Conservation (phyloP, 2,329 filamentous ascomycete genomes). For the Ilyonectria destructans region DNA sequence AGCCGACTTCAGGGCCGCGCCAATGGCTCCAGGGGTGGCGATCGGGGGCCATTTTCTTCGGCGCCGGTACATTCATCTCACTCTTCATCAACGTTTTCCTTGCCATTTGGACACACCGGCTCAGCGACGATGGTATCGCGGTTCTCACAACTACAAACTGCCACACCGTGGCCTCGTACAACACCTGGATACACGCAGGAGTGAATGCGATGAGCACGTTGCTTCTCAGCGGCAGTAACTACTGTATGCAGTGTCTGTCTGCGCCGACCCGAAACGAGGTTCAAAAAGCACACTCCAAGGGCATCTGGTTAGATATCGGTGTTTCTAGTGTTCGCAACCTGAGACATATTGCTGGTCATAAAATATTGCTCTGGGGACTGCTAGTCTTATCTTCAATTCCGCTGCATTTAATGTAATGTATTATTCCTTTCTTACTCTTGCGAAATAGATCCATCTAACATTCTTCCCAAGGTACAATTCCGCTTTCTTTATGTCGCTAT, state of each 20-base stretch:
- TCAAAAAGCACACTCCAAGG: constrained; percentile 35
- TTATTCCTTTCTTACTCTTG: neutral
- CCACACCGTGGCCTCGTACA: neutral
- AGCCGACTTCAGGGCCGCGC: no score
- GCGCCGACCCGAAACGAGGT: constrained; percentile 52
- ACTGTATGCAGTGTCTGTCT: constrained; percentile 53
- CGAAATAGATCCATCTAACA: neutral
- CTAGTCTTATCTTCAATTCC: constrained; percentile 18
- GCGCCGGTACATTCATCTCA: no score
- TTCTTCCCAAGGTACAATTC: constrained; percentile 18
- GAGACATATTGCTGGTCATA: constrained; percentile 1
- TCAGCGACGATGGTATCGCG: no score
- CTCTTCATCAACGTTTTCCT: no score
- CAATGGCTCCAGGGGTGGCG: no score
- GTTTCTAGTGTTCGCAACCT: constrained; percentile 34
- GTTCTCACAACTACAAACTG: neutral
- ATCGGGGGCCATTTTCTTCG: no score
- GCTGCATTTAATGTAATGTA: constrained; percentile 15
- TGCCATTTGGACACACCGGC: no score
- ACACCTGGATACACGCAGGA: constrained; percentile 7
- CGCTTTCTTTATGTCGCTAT: constrained; percentile 6
- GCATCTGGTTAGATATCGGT: constrained; percentile 36
- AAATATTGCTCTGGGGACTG: constrained; percentile 5
- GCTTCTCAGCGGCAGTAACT: constrained; percentile 48
- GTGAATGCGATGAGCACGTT: constrained; percentile 15